Base-by-base conservation (phyloP, 768 basidiomycete species). In the Saitozyma podzolica region DNA sequence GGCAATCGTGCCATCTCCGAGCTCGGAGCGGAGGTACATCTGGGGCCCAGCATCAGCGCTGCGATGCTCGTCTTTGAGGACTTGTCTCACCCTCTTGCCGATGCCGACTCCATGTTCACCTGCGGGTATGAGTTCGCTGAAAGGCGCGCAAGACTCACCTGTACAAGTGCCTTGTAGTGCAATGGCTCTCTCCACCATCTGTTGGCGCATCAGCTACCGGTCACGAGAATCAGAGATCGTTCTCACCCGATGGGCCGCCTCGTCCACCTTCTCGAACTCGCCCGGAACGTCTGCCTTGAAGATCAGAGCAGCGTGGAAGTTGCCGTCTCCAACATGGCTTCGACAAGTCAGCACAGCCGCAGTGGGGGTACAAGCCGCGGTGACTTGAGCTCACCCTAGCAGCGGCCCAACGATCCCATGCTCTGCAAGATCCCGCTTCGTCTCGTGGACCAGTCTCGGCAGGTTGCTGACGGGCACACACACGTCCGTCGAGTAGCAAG, bases 401-500 rank as follows among this genome's bases (percentile, higher is more conserved):
- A 70, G 50, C 19, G 68, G 68, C 20, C 85, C 87, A 0, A 84
- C 73, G 13, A 93, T 73, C 4, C 85, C 85, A 19, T 84, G 81
- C 29, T 83, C 77, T 9, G 80, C 79, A 6, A 95, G 80, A 77
- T 92, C 91, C 70, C 85, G 83, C 77, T 92, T 90, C 1, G 90
- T 92, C 76, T 90, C 88, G 54, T 85, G 83, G 10, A 80, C 76
- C 20, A 81, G 65, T 43, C 70, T 75, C 1, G 81, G 78, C 13
- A 82, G 65, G 16, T 77, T 70, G 11, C 77, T 79, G 56, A 82
- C 77, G 14, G 81, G 81, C 4, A 81, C 80, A 64, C 91, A 93
- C 39, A 92, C 91, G 75, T 92, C 91, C 1, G 92, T 94, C 29
- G 86, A 88, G 90, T 89, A 92, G 66, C 85, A 86, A 29, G 85